Conservation (phyloP, 805 yeast species). For the Lipomyces sp. region DNA sequence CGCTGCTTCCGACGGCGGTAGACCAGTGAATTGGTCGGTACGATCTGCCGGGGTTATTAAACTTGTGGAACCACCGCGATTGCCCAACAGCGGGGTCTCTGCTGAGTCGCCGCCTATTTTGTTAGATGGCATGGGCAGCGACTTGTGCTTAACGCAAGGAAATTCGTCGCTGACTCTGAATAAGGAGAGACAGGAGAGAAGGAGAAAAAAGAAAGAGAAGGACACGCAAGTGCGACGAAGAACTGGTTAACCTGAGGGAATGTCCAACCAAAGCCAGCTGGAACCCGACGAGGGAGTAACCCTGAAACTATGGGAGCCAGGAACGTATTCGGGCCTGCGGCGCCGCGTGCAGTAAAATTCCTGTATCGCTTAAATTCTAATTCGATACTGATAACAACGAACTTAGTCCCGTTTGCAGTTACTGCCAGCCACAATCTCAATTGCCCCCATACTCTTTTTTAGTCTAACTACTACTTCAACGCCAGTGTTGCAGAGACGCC, state of each 20-base stretch:
- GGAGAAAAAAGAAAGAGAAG: background rate
- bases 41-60: conserved; percentile 11
- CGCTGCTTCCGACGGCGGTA: conserved; percentile 44
- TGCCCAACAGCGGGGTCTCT: conserved; percentile 2
- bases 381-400: too few relatives aligned
- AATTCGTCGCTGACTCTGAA: background rate
- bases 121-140: background rate
- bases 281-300: background rate
- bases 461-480: too few relatives aligned
- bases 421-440: too few relatives aligned
- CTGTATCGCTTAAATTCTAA: background rate
- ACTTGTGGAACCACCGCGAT: conserved; percentile 8
- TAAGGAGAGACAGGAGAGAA: background rate
- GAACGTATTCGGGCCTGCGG: background rate
- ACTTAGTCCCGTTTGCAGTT: too few relatives aligned
- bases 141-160: background rate
- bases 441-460: too few relatives aligned
- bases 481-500: too few relatives aligned
- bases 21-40: conserved; percentile 36
- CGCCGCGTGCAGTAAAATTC: background rate
- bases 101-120: conserved; percentile 2
- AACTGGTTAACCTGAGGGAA: background rate
- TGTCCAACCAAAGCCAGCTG: background rate
- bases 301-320: background rate
- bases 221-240: background rate